Evolutionary conservation across 2,329 filamentous ascomycete species (phyloP), one percentile per base, ranked within the genome.

Genomic region (Alternaria ventricosa): DNA sequence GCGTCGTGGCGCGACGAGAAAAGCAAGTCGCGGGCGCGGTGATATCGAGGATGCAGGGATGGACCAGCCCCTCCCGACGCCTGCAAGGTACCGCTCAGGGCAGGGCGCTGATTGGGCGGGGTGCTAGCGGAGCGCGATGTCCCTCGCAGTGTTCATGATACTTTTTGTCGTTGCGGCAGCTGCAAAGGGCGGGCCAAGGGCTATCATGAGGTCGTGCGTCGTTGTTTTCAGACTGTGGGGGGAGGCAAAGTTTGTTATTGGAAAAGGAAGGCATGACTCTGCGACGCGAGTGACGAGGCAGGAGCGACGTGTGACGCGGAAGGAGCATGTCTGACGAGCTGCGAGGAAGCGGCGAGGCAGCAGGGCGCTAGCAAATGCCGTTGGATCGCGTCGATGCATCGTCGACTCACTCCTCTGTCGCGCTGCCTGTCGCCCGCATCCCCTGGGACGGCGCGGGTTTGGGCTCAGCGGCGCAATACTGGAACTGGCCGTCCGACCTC

Each of bases 371-470:
- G 49, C 49, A 41, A 18, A 53, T 53, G 49, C 64, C 62, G 66
- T 67, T 69, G 46, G 60, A 30, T 13, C 49, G 20, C 49, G 49
- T 12, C 30, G 49, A 30, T n/a, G 30, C 27, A 18, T 59, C 43
- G 41, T 50, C 53, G n/a, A 22, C 20, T 22, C 20, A 22, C 20
- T 22, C 20, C 51, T 13, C 51, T 56, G 57, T 57, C 57, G 33
- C 33, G 51, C 23, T 41, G 53, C 28, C 27, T 30, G 49, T 28
- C 46, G 51, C 55, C 22, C 46, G 60, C 55, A 57, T 58, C 68
- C 64, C 68, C 68, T 71, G 63, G 44, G 60, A 61, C 64, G 68
- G 66, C 64, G 66, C 53, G 47, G 60, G 64, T 64, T 65, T 66
- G 63, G 66, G 67, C 63, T 25, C 58, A 56, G 43, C 33, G 53